Base-by-base conservation (phyloP, 2,329 filamentous ascomycete species). In the Fusarium sp. region DNA sequence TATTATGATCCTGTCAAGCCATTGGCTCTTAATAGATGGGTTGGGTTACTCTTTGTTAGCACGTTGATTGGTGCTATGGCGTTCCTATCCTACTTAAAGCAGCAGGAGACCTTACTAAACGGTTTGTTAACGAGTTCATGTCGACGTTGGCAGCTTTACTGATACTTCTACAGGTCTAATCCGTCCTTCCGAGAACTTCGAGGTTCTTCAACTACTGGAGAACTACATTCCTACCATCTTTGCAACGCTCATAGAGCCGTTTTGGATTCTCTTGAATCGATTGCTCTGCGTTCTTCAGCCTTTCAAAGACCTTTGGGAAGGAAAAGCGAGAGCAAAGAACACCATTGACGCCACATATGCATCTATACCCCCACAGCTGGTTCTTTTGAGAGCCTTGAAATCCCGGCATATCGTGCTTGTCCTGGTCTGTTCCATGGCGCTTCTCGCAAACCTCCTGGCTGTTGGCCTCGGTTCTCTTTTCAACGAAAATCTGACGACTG, bases 241-340 rank as follows among this genome's bases (percentile, higher is more conserved):
- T 4, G 81, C 84, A 0, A 87, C 85, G 0, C 48, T 86, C 0
- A 73, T 87, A 0, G 85, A 88, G 32, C 84, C 85, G 0, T 76
- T 83, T 1, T 86, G 85, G 80, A 71, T 85, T 0, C 65, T 87
- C 0, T 53, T 88, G 0, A 87, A 85, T 37, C 76, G 85, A 0
- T 49, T 82, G 0, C 61, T 86, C 0, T 86, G 83, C 36, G 66
- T 86, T 9, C 58, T 88, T 0, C 80, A 85, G 27, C 85, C 85
- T 0, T 81, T 85, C 15, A 75, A 82, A 3, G 78, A 83, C 13
- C 71, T 88, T 0, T 75, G 76, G 17, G 55, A 63, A 6, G 79
- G 82, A 0, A 67, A 61, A 3, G 72, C 76, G 0, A 44, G 54
- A 1, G 58, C 76, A 0, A 75, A 76, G 0, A 69, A 74, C 0